Conservation (phyloP, 805 yeast genomes). For the Kazachstania taianensis region DNA sequence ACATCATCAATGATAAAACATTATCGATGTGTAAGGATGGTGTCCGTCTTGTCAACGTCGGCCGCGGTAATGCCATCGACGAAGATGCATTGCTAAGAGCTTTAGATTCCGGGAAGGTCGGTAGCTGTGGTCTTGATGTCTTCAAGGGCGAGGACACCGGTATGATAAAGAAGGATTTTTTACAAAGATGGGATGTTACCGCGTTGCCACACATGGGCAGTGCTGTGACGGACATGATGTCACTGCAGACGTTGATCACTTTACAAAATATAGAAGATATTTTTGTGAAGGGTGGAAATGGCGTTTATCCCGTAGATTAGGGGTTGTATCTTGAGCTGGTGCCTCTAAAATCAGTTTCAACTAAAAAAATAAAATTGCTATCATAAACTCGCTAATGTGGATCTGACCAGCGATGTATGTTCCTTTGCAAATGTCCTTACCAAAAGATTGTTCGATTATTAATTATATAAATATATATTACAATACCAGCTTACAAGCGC, state of each 20-base stretch:
- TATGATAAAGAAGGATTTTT: conserved; percentile 39
- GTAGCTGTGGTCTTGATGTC: conserved; percentile 67
- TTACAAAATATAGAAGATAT: conserved; percentile 44
- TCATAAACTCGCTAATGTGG: too few relatives aligned
- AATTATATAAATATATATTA: too few relatives aligned
- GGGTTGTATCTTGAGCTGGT: background rate
- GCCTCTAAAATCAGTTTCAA: background rate
- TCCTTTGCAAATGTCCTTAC: too few relatives aligned
- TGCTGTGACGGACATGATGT: conserved; percentile 47
- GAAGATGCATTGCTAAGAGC: conserved; percentile 57
- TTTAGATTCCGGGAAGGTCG: conserved; percentile 46
- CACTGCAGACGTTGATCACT: conserved; percentile 42
- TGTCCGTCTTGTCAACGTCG: conserved; percentile 59
- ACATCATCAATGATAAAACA: conserved; percentile 41
- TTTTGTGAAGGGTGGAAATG: conserved; percentile 32
- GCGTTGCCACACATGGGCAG: conserved; percentile 68
- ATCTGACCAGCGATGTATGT: too few relatives aligned
- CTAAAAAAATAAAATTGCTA: background rate
- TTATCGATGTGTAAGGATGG: conserved; percentile 42
- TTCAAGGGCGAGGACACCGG: conserved; percentile 49
- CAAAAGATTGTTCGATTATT: too few relatives aligned
- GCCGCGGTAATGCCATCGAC: conserved; percentile 62
- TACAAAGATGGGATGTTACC: conserved; percentile 50
- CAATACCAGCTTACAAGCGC: too few relatives aligned
- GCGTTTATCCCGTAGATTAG: conserved; percentile 17